Conservation (phyloP, 129 eudicot species). For the Arctium lappa region DNA sequence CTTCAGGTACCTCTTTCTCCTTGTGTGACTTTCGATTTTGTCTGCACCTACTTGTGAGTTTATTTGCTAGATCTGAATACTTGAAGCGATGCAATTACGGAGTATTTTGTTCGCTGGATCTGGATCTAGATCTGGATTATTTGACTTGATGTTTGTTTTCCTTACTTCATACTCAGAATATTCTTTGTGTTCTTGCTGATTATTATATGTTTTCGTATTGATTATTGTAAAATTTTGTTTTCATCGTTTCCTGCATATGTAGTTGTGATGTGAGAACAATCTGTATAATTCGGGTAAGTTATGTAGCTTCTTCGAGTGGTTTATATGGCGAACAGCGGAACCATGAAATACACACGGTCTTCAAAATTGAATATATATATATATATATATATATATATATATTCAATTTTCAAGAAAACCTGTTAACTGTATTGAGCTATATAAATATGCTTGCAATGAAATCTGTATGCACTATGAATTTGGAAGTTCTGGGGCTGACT, state of each 20-base stretch:
- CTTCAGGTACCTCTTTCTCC: conserved; percentile 8
- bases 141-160: neutral
- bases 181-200: conserved; percentile 3
- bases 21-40: neutral
- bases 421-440: neutral
- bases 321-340: neutral
- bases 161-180: neutral
- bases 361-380: neutral
- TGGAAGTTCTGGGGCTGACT: neutral
- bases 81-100: neutral
- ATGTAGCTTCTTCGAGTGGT: neutral
- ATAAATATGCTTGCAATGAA: neutral
- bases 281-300: neutral
- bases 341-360: neutral
- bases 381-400: neutral
- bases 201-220: neutral
- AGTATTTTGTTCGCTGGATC: conserved; percentile 16
- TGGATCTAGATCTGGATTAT: conserved; percentile 29
- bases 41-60: neutral
- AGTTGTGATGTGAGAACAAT: neutral
- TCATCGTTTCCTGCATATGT: neutral
- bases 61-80: neutral
- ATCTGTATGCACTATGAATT: neutral
- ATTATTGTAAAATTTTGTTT: neutral
- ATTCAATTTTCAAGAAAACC: neutral